phyloP scores from a whole-genome alignment of 768 basidiomycete genomes.

The Leccinum uliginosum region DNA sequence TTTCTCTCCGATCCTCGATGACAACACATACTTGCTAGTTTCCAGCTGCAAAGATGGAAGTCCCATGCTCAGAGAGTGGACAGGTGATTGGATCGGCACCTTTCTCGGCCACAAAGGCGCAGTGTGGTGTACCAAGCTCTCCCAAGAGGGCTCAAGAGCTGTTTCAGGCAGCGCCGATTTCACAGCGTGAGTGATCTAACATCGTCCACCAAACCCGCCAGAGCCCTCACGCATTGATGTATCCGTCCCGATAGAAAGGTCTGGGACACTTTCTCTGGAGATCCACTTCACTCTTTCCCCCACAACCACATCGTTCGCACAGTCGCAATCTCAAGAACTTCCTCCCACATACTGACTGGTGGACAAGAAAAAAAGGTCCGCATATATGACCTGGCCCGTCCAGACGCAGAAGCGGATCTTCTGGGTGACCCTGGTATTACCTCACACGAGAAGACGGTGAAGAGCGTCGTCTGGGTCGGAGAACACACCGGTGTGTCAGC shows the following conservation, averaged over 20 bases:
- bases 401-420: conserved; percentile 85
- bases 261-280: conserved; percentile 92
- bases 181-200: conserved; percentile 70
- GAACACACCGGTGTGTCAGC: conserved; percentile 85
- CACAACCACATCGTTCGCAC: conserved; percentile 98
- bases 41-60: conserved; percentile 99
- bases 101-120: conserved; percentile 91
- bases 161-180: conserved; percentile 96
- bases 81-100: conserved; percentile 97
- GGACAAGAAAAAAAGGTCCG: conserved; percentile 98
- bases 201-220: not conserved
- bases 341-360: conserved; percentile 75
- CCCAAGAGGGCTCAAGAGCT: conserved; percentile 77
- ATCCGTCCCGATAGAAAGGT: conserved; percentile 62
- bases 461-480: conserved; percentile 91
- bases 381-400: conserved; percentile 83
- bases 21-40: conserved; percentile 83
- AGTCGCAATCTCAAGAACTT: conserved; percentile 76
- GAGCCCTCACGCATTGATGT: not conserved
- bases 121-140: conserved; percentile 95
- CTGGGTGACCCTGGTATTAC: conserved; percentile 55
- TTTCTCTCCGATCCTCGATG: conserved; percentile 82
- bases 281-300: conserved; percentile 89
- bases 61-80: conserved; percentile 95
- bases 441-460: conserved; percentile 86